Evolutionary conservation across 495 filamentous ascomycete species (phyloP).

Genomic region (Xylaria nigripes): DNA sequence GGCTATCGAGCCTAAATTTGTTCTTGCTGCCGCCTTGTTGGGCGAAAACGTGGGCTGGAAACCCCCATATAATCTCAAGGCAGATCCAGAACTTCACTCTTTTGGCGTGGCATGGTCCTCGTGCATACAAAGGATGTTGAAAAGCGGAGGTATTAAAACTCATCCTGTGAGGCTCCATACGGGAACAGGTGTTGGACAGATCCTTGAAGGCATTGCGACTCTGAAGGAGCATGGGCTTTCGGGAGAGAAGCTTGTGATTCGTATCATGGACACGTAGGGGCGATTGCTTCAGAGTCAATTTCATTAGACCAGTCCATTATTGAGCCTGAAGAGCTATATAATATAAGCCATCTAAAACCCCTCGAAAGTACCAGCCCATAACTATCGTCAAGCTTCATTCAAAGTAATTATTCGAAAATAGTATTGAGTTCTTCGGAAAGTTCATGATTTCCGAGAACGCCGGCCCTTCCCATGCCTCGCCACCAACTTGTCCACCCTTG

Average conservation of each 20-base stretch:
- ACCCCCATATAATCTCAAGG: not conserved
- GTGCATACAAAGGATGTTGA: not conserved
- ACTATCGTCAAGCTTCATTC: too few relatives aligned
- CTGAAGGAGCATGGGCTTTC: too few relatives aligned
- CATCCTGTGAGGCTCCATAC: not conserved
- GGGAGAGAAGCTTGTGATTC: too few relatives aligned
- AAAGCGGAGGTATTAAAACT: not conserved
- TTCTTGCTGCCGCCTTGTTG: constrained; percentile 2
- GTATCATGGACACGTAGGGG: too few relatives aligned
- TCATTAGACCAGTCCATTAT: too few relatives aligned
- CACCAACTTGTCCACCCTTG: not conserved
- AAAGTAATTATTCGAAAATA: not conserved
- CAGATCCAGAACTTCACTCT: not conserved
- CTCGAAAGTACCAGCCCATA: too few relatives aligned
- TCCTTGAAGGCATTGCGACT: too few relatives aligned
- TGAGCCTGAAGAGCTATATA: too few relatives aligned
- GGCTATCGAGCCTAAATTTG: constrained; percentile 1
- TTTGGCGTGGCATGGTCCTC: not conserved
- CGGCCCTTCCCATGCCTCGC: not conserved
- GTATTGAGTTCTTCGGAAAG: not conserved
- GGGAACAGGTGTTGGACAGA: too few relatives aligned
- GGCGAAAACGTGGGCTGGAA: not conserved
- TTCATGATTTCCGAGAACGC: not conserved
- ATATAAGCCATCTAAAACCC: too few relatives aligned
- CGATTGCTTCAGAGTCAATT: too few relatives aligned